These are phyloP conservation scores for Pyrenochaeta sp. DNA, from an alignment of 2,329 filamentous ascomycete genomes.

Conservation along the genomic window DNA sequence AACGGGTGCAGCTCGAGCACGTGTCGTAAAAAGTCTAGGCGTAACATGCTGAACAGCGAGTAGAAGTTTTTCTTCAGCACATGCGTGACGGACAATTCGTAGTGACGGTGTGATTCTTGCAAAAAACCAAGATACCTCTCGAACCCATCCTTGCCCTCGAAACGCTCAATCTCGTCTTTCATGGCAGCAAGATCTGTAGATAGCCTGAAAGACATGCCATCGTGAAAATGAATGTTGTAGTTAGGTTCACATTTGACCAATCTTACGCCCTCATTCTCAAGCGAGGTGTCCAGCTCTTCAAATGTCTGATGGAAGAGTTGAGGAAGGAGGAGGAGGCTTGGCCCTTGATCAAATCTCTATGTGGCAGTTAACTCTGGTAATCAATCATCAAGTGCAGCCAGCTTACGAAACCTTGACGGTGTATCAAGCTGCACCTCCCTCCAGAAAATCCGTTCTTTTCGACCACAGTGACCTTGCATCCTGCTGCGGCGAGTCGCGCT, in stretches of 20 bases:
- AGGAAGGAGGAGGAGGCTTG: constrained; percentile 76
- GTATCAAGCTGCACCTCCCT: constrained; percentile 73
- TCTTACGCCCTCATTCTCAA: constrained; percentile 71
- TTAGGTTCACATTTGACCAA: constrained; percentile 78
- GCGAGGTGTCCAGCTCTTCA: constrained; percentile 70
- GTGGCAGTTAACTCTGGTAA: constrained; percentile 1
- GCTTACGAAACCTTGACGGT: constrained; percentile 64
- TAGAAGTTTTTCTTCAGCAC: constrained; percentile 75
- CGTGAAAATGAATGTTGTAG: constrained; percentile 77
- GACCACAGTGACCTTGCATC: constrained; percentile 76
- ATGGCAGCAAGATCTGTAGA: constrained; percentile 74
- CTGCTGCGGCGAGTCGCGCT: constrained; percentile 74
- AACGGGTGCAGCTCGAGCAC: constrained; percentile 73
- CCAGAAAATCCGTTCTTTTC: constrained; percentile 80
- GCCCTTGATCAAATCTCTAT: constrained; percentile 77
- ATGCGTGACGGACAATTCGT: constrained; percentile 71
- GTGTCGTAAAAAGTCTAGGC: constrained; percentile 66
- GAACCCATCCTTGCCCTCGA: constrained; percentile 76
- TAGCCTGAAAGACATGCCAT: constrained; percentile 70
- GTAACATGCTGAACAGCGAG: constrained; percentile 64
- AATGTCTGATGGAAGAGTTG: constrained; percentile 76
- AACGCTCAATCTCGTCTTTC: constrained; percentile 76
- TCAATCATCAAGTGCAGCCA: constrained; percentile 1
- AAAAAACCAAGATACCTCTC: constrained; percentile 73
- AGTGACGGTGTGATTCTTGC: constrained; percentile 73